Evolutionary conservation across 345 rosid species (phyloP).

Genomic region (Acer saccharum): DNA sequence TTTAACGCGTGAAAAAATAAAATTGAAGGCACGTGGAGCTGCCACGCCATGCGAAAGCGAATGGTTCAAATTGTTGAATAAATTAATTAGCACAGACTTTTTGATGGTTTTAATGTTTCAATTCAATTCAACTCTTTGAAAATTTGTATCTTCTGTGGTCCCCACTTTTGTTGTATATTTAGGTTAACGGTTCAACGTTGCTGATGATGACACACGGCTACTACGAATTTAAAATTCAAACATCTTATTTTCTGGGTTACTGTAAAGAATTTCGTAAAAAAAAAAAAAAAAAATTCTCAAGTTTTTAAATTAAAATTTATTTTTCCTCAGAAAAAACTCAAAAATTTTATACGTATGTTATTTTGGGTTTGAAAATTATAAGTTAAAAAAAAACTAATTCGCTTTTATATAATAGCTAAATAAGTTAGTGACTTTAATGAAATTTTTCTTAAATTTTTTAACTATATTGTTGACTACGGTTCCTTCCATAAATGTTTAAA

Average conservation of each 20-base stretch:
- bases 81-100: background rate
- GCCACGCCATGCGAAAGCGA: background rate
- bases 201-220: background rate
- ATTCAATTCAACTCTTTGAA: background rate
- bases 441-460: too few species aligned
- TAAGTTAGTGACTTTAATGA: too few species aligned
- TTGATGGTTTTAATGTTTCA: background rate
- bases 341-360: too few species aligned
- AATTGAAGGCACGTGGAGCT: background rate
- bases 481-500: too few species aligned
- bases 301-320: too few species aligned
- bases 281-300: too few species aligned
- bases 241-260: background rate
- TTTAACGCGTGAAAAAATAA: background rate
- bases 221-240: background rate
- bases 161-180: background rate
- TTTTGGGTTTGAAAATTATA: too few species aligned
- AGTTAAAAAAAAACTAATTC: too few species aligned
- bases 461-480: too few species aligned
- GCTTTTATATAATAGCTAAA: too few species aligned
- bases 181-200: background rate
- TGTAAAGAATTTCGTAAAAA: too few species aligned
- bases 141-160: background rate
- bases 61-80: background rate
- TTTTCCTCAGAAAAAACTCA: too few species aligned